Evolutionary conservation across 495 filamentous ascomycete species (phyloP), one percentile per base, ranked within the genome.

Genomic region (Hyphodiscus hymeniophilus): DNA sequence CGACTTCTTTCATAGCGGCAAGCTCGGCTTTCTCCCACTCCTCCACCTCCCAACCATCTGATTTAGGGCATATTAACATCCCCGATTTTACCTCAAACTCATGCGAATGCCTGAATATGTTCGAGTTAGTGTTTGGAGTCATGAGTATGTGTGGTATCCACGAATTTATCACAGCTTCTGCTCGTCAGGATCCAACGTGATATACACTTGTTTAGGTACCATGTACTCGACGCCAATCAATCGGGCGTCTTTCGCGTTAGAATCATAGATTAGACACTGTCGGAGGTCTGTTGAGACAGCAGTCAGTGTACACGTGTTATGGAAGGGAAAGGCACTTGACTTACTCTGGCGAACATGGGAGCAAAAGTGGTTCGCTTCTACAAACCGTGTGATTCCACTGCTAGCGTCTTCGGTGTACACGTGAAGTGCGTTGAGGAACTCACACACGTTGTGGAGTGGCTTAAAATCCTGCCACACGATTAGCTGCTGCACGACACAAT

Each of bases 181-280:
- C 7, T 74, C 70, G 0, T 62, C 6, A 2, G 73, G 66, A 0
- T n/a, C n/a, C n/a, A 95, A 78, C 0, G 76, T 80, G 10, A 66
- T 61, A 69, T 79, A 94, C 1, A 92, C 69, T 2, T 67, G 63
- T 0, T 80, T 77, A 2, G 79, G 76, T 58, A 95, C 82, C 88
- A 95, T 91, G 71, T 95, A 95, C 64, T 95, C 89, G 55, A 94
- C 69, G 32, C 89, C 89, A 50, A 94, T 80, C 7, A 95, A 69
- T 2, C 82, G 73, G 11, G 89, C 86, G 41, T 79, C 77, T 13
- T 73, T 63, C 0, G 65, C 62, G 2, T 77, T 66, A 1, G 74
- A 74, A 63, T 90, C 87, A 72, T 92, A 94, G 45, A 95, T 76
- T 35, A 95, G 74, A 58, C 89, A 95, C 71, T 94, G 89, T 18